phyloP scores from a whole-genome alignment of 1,284 basidiomycete genomes.

The Jaminaea rosea region DNA sequence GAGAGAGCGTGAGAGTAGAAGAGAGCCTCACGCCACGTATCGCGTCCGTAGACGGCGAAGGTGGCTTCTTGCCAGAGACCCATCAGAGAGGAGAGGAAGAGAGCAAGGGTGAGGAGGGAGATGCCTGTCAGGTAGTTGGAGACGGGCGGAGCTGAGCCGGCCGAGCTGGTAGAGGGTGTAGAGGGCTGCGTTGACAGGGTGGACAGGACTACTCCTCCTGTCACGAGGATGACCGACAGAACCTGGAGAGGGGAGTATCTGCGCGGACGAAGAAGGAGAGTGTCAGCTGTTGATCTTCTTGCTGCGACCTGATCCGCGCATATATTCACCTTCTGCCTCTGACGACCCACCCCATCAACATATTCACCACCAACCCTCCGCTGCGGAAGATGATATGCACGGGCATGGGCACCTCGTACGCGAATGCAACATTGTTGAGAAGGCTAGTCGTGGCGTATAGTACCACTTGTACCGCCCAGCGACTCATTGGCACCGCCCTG shows the following conservation, averaged over 20 bases:
- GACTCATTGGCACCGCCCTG: slow-evolving; percentile 58
- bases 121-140: slow-evolving; percentile 63
- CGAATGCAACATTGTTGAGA: slow-evolving; percentile 85
- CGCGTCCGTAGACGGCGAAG: slow-evolving; percentile 58
- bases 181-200: slow-evolving; percentile 62
- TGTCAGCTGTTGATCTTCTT: not conserved
- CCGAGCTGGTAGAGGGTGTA: slow-evolving; percentile 20
- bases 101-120: slow-evolving; percentile 62
- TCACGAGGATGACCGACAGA: slow-evolving; percentile 66
- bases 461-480: slow-evolving; percentile 71
- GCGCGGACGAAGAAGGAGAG: slow-evolving; percentile 10
- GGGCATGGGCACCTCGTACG: slow-evolving; percentile 70
- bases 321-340: slow-evolving; percentile 50
- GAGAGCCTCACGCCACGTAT: slow-evolving; percentile 78
- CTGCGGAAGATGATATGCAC: slow-evolving; percentile 91
- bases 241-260: slow-evolving; percentile 26
- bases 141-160: slow-evolving; percentile 34
- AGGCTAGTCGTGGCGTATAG: slow-evolving; percentile 73
- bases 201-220: slow-evolving; percentile 69
- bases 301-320: not conserved
- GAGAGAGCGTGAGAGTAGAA: slow-evolving; percentile 67
- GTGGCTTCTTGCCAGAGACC: slow-evolving; percentile 80
- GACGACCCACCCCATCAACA: slow-evolving; percentile 63
- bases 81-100: slow-evolving; percentile 71
- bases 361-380: slow-evolving; percentile 73